Evolutionary conservation across 1,139 yeast genomes (phyloP).

Genomic region (Protomyces macrosporus): DNA sequence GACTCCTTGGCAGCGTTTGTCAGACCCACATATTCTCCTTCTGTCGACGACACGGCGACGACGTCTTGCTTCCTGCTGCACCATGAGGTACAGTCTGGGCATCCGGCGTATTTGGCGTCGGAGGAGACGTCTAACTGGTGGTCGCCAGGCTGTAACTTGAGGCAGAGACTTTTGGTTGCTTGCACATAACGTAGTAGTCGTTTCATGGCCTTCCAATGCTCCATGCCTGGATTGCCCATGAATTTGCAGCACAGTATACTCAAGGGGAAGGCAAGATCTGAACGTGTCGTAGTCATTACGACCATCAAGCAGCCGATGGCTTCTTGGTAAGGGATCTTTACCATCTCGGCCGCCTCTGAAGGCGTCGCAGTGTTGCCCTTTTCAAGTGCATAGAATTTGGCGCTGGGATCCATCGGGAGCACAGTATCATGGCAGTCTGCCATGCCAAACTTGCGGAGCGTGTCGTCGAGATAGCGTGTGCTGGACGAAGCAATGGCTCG

Average conservation of each 20-base stretch:
- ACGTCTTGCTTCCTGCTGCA: slow-evolving; percentile 30
- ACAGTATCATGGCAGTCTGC: neutral
- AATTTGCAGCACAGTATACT: slow-evolving; percentile 27
- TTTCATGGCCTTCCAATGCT: slow-evolving; percentile 28
- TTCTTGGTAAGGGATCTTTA: neutral
- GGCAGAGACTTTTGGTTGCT: neutral
- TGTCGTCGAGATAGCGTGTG: neutral
- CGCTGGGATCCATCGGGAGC: neutral
- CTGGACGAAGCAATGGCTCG: neutral
- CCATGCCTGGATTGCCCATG: slow-evolving; percentile 13
- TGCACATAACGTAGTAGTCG: slow-evolving; percentile 25
- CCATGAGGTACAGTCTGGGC: slow-evolving; percentile 31
- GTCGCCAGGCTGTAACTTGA: neutral
- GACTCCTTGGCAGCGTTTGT: slow-evolving; percentile 32
- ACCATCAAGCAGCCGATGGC: neutral
- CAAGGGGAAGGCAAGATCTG: slow-evolving; percentile 30
- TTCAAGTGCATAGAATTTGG: neutral
- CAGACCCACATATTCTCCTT: slow-evolving; percentile 33
- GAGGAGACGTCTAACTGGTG: slow-evolving; percentile 4
- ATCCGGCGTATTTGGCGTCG: slow-evolving; percentile 29
- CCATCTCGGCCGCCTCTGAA: neutral
- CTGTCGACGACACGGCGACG: slow-evolving; percentile 32
- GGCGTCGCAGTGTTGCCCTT: too few relatives aligned
- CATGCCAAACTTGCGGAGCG: neutral
- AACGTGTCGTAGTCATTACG: slow-evolving; percentile 21